A percentile compares a stretch with the other conserved stretches of the same genome.
Evolutionary conservation across 805 yeast genomes (phyloP).

Genomic region (Ogataea nakhonphanomensis): DNA sequence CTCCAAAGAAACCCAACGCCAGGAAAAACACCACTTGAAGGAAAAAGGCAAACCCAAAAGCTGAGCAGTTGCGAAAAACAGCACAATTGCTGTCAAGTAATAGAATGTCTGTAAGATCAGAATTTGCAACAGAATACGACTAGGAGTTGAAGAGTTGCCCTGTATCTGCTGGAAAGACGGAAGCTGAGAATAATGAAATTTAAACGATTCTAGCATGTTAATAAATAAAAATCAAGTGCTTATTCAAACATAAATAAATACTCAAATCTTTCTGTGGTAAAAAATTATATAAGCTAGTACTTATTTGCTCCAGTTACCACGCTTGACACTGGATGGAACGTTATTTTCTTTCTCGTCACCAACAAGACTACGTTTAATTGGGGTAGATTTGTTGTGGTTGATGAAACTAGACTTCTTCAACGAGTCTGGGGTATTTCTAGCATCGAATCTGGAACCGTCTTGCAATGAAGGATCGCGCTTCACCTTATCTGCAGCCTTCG

Average conservation of each 20-base stretch:
- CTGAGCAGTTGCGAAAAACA: constrained; percentile 62
- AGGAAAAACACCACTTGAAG: constrained; percentile 71
- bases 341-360: constrained; percentile 16
- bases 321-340: constrained; percentile 14
- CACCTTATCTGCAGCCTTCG: constrained; percentile 58
- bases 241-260: neutral
- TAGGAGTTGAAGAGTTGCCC: constrained; percentile 41
- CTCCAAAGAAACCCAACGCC: constrained; percentile 69
- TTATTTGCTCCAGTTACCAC: constrained; percentile 5
- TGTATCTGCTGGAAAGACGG: constrained; percentile 16
- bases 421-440: constrained; percentile 55
- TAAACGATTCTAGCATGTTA: constrained; percentile 17
- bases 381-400: constrained; percentile 67
- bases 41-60: constrained; percentile 70
- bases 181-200: constrained; percentile 12
- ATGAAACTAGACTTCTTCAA: constrained; percentile 47
- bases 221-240: neutral
- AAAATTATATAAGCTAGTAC: neutral
- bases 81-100: constrained; percentile 64
- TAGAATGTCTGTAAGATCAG: constrained; percentile 73
- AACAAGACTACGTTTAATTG: constrained; percentile 43
- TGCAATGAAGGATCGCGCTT: constrained; percentile 42
- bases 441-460: constrained; percentile 45
- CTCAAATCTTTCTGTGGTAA: neutral
- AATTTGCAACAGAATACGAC: constrained; percentile 65